phyloP scores from a whole-genome alignment of 2,329 filamentous ascomycete genomes.

The Zalaria sp. region DNA sequence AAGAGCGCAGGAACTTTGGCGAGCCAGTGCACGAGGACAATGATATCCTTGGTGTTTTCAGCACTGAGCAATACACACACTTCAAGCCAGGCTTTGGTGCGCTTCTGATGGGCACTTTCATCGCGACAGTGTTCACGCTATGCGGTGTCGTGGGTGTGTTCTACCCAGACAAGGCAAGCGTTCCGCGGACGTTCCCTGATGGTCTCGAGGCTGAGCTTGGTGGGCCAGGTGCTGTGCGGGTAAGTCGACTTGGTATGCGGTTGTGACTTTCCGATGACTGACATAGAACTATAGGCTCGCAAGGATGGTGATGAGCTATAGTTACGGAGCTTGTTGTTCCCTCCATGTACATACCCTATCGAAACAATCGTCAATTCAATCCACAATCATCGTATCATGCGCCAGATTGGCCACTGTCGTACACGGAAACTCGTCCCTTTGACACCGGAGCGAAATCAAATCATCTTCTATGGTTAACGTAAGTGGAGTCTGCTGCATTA shows the following conservation, averaged over 20 bases:
- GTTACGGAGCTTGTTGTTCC: too few relatives aligned
- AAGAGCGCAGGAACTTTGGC: constrained; percentile 92
- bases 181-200: constrained; percentile 30
- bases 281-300: too few relatives aligned
- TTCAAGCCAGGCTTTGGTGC: constrained; percentile 57
- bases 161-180: constrained; percentile 30
- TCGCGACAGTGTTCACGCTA: constrained; percentile 25
- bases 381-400: too few relatives aligned
- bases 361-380: too few relatives aligned
- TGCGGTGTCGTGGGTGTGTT: constrained; percentile 22
- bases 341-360: too few relatives aligned
- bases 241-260: constrained; percentile 12
- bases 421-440: too few relatives aligned
- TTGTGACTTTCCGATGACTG: too few relatives aligned
- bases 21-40: constrained; percentile 96
- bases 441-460: too few relatives aligned
- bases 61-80: constrained; percentile 80
- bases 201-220: constrained; percentile 35
- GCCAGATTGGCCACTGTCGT: too few relatives aligned
- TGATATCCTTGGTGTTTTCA: constrained; percentile 82
- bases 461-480: too few relatives aligned
- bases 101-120: constrained; percentile 37
- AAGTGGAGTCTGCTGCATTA: too few relatives aligned
- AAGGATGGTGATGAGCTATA: too few relatives aligned
- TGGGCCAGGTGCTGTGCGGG: constrained; percentile 26